Conservation (phyloP, 169 alveolate species). For the Eimeria maxima region DNA sequence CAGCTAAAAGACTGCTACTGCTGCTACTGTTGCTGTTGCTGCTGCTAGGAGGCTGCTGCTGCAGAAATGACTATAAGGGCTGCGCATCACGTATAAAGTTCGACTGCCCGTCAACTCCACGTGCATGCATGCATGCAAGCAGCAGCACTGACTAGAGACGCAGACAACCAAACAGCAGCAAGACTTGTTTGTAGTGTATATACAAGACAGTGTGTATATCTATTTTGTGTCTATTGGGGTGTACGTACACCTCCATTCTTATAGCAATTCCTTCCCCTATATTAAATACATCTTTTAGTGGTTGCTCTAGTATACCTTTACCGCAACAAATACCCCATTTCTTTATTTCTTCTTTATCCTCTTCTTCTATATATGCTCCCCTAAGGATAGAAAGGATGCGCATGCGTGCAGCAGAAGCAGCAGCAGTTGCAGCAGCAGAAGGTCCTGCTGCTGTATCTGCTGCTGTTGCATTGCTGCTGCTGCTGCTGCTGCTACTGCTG, state of each 20-base stretch:
- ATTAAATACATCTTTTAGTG: neutral
- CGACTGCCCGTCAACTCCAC: no score
- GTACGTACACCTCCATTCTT: constrained; percentile 41
- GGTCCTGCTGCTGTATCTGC: neutral
- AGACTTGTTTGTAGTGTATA: no score
- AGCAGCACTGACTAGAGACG: no score
- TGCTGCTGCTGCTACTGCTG: no score
- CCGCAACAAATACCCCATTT: constrained; percentile 56
- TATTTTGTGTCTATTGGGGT: neutral
- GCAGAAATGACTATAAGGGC: no score
- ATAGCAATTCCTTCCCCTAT: constrained; percentile 48
- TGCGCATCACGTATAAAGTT: no score
- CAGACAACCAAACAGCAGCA: no score
- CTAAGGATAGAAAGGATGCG: constrained; percentile 15
- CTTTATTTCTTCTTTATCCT: neutral
- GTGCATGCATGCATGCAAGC: constrained; percentile 5
- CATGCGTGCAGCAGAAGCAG: neutral
- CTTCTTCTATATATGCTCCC: constrained; percentile 33
- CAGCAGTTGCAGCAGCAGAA: neutral
- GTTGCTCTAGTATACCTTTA: constrained; percentile 26
- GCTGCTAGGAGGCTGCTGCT: no score
- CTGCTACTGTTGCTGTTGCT: no score
- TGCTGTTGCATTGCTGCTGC: no score
- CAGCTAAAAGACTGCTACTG: no score
- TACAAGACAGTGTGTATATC: no score